Base-by-base conservation (phyloP, 164 flowering plant species). In the Amborella trichopoda region DNA sequence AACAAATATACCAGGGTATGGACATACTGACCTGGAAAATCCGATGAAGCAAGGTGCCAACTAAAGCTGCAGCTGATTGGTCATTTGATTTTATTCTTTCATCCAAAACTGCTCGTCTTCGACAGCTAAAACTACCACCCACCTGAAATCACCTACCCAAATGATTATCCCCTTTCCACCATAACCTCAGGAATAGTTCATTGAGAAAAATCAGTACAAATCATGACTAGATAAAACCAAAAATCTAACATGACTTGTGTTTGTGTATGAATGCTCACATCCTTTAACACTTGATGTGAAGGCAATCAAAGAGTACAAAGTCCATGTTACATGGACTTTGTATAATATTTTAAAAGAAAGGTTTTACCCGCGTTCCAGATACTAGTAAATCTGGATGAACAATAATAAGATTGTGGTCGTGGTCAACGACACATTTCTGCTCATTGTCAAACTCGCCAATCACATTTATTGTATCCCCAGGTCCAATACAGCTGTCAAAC, bases 21-120 rank as follows among this genome's bases (percentile, higher is more conserved):
- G n/a, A n/a, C 10, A 5, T 37, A 20, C n/a, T 13, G 53, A 93
- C 99, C 96, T 93, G 99, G 69, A 87, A 93, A 48, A 80, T 62
- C 60, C 82, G 91, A 67, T 93, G 99, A 61, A 93, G 78, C 76
- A 88, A 50, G 61, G 83, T 82, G 42, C 96, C 99, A 55, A 74
- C 59, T 54, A 93, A 63, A 40, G 99, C 91, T 60, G 84, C 77
- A 63, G 51, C 52, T 33, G 99, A 82, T 51, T 77, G 58, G 45
- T 84, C 95, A 56, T 28, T 68, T 23, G 55, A 37, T 64, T 69
- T 84, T 40, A 93, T 50, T 66, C 99, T 80, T 67, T 84, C 99
- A 72, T 93, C 99, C 53, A 93, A 68, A 50, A 93, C 83, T 41
- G 76, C 56, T 41, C 99, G 73, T 56, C 99, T 77, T 33, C 83